Evolutionary conservation across 768 basidiomycete genomes (phyloP), one percentile per base, ranked within the genome.

Genomic region (Leucocoprinus leucothites): DNA sequence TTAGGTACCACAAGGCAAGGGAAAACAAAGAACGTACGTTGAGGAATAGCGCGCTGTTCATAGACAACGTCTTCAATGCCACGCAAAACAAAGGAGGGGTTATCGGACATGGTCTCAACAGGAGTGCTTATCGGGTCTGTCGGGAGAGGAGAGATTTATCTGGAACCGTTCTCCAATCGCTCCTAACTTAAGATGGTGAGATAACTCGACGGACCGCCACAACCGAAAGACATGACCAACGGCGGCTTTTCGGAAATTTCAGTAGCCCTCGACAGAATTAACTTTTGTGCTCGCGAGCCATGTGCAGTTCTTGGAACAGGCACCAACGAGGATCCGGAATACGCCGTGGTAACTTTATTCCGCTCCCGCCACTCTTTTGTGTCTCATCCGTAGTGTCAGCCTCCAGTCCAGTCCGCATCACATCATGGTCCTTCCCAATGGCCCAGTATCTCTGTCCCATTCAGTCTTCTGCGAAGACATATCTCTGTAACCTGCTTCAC

Each of bases 81-180:
- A 36, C 81, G 79, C 50, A 94, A 77, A 51, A 94, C 85, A 66
- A 94, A 91, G 3, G 89, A 91, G 45, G 76, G 84, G 66, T 92
- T 93, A 69, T 87, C 80, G 21, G 84, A 76, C 84, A 88, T 87
- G 72, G 63, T 70, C 56, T 53, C 57, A 48, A 60, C 53, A 53
- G 56, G 57, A 54, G 42, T 54, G 47, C 56, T 31, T 31, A 31
- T 31, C 31, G 31, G 5, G 31, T 31, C 31, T 31, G 31, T 31
- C 31, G 11, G 11, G 11, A 11, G 11, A 11, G 11, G 31, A 11
- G 31, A 11, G 5, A 5, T 31, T 14, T 21, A 43, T 22, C 42
- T 40, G n/a, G 24, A 46, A 7, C 38, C 9, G 1, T n/a, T 21
- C 31, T 5, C 11, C 6, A 31, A 31, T n/a, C 22, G 44, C 16